A percentile compares a stretch with the other conserved stretches of the same genome.
phyloP scores from a whole-genome alignment of 176 grass and related monocot species.

The Raddia distichophylla region DNA sequence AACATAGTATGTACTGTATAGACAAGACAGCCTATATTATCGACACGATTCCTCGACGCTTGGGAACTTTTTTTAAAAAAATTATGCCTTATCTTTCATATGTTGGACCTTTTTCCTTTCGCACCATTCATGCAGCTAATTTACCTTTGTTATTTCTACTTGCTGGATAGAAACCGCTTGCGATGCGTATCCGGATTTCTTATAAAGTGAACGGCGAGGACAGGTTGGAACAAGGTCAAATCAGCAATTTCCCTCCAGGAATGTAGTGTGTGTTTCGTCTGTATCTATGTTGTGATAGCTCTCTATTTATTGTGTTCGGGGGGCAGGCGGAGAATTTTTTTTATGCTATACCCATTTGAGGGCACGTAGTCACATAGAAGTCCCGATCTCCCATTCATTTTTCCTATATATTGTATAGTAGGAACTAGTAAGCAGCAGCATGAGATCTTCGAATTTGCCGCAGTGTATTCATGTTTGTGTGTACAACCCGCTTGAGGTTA shows the following conservation, averaged over 20 bases:
- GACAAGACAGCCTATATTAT: not conserved
- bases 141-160: constrained; percentile 17
- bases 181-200: constrained; percentile 83
- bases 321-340: not conserved
- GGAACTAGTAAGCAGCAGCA: constrained; percentile 36
- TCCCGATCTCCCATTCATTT: constrained; percentile 29
- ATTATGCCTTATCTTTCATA: not conserved
- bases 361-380: constrained; percentile 35
- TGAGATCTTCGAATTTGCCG: constrained; percentile 28
- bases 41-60: constrained; percentile 4
- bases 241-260: constrained; percentile 85
- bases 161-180: constrained; percentile 68
- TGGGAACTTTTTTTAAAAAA: not conserved
- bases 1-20: not conserved
- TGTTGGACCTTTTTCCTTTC: not conserved
- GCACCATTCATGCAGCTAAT: constrained; percentile 17
- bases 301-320: not conserved
- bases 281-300: constrained; percentile 45
- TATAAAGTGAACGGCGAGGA: constrained; percentile 93
- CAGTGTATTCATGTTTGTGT: constrained; percentile 42
- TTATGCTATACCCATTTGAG: constrained; percentile 6
- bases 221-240: constrained; percentile 89
- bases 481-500: not conserved
- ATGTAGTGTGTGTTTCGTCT: constrained; percentile 51
- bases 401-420: constrained; percentile 65